Base-by-base conservation (phyloP, 331 rosid species). In the Cydonia oblonga region DNA sequence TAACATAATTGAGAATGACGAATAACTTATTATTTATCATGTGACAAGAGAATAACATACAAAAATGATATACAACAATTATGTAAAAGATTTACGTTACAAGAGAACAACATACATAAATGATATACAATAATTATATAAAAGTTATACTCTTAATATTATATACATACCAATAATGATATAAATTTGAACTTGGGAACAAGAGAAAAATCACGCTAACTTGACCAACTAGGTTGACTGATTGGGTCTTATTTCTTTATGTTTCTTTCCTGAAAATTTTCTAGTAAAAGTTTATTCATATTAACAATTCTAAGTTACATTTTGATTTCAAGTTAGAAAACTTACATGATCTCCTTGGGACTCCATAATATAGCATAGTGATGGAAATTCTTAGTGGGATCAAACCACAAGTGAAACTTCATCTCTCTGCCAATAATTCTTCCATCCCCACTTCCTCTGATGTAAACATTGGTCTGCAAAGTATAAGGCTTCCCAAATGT, bases 351-450 rank as follows among this genome's bases (percentile, higher is more conserved):
- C 68, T 93, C 96, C 73, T 81, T 84, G 6, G 98, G 98, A 70
- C 83, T 90, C 98, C 98, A 93, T 1, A 93, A 63, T 16, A 93
- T 85, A 61, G 97, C 98, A 84, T 93, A 93, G 82, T 91, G 91
- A 81, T 93, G 98, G 68, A 93, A 93, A 79, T 75, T 82, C 72
- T 82, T 4, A 51, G 98, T 93, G 23, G 98, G 98, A 81, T 93
- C 98, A 79, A 93, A 93, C 98, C 98, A 93, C 29, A 93, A 84
- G 77, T 89, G 92, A 73, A 93, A 91, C 81, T 93, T 90, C 96
- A 93, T 91, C 75, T 93, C 98, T 79, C 98, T 87, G 66, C 98
- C 98, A 64, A 93, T 67, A 38, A 93, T 86, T 65, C 72, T 85
- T 11, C 92, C 91, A 81, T 93, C 98, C n/a, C 98, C 98, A 79